Conservation (phyloP, 2,329 filamentous ascomycete genomes). For the Penicillium freii region DNA sequence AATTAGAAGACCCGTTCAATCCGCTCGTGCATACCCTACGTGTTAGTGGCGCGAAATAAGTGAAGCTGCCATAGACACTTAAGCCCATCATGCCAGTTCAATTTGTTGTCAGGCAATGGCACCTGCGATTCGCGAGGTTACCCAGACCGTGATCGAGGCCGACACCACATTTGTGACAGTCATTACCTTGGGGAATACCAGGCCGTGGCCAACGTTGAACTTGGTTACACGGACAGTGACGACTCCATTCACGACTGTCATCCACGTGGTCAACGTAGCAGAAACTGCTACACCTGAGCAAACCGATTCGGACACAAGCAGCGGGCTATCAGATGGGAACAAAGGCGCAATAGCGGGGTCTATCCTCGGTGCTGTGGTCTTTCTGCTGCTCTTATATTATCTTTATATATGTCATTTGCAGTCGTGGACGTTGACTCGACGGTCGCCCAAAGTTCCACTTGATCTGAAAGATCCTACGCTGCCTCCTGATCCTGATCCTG, state of each 20-base stretch:
- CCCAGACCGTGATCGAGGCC: background rate
- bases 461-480: background rate
- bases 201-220: background rate
- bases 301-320: background rate
- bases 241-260: background rate
- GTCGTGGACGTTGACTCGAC: background rate
- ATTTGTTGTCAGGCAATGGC: conserved; percentile 1
- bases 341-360: conserved; percentile 6
- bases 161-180: background rate
- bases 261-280: background rate
- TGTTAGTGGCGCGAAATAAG: conserved; percentile 1
- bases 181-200: background rate
- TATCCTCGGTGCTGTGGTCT: background rate
- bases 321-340: background rate
- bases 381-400: conserved; percentile 3
- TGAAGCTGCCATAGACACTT: background rate
- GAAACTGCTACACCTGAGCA: background rate
- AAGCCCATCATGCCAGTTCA: background rate
- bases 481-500: background rate
- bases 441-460: background rate
- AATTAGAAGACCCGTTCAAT: background rate
- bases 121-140: conserved; percentile 3
- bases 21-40: conserved; percentile 7
- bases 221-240: background rate
- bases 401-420: background rate